Evolutionary conservation across 352 stramenopile species (phyloP).

Genomic region (Phytopythium montanum): DNA sequence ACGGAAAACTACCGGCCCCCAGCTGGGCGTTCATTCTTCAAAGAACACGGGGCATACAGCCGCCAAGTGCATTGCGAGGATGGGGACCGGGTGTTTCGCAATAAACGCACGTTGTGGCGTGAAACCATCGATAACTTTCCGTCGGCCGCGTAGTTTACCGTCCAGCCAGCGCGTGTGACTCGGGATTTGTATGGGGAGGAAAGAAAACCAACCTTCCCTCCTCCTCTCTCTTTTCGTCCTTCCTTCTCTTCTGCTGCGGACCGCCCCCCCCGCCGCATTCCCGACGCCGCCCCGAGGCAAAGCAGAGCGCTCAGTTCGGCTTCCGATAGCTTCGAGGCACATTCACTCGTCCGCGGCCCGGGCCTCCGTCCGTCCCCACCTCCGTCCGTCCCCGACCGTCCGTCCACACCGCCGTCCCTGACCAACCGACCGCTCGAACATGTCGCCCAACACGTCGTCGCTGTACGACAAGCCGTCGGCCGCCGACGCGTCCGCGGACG

Average conservation of each 20-base stretch:
- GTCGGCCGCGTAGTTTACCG: neutral
- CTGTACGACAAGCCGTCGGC: slow-evolving; percentile 52
- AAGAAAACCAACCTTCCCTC: too few species aligned
- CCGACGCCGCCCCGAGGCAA: slow-evolving; percentile 3
- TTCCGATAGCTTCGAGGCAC: slow-evolving; percentile 28
- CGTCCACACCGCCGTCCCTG: slow-evolving; percentile 19
- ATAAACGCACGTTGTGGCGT: neutral
- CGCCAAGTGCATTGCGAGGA: neutral
- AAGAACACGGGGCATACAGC: neutral
- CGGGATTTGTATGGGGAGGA: neutral
- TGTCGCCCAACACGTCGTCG: slow-evolving; percentile 58
- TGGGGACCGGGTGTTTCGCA: slow-evolving; percentile 1
- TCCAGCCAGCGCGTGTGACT: neutral
- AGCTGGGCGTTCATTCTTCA: slow-evolving; percentile 3
- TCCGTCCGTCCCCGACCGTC: slow-evolving; percentile 25
- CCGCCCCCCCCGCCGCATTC: slow-evolving; percentile 3
- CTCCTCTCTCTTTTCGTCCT: neutral
- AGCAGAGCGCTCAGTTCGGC: slow-evolving; percentile 23
- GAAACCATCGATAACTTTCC: slow-evolving; percentile 1
- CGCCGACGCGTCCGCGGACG: slow-evolving; percentile 18
- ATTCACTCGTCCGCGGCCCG: slow-evolving; percentile 5
- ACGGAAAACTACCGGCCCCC: neutral
- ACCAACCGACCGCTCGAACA: slow-evolving; percentile 17
- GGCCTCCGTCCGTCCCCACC: slow-evolving; percentile 14
- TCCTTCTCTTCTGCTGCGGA: neutral